Conservation (phyloP, 768 basidiomycete genomes). For the Pleurotus djamor region DNA sequence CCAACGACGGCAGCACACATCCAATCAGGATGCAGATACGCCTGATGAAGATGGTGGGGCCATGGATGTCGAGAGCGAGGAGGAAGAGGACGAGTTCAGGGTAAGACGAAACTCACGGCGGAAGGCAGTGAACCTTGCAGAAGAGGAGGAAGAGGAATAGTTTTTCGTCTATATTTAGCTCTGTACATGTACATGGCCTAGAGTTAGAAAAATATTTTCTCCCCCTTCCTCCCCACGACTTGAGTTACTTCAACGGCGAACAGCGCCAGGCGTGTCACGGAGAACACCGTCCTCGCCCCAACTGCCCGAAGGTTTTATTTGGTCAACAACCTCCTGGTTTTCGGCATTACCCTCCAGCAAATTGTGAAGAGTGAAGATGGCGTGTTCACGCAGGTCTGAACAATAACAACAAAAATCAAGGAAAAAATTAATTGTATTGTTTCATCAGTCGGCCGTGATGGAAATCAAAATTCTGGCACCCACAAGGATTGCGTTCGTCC, state of each 20-base stretch:
- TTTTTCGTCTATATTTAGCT: constrained; percentile 8
- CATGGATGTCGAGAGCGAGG: constrained; percentile 78
- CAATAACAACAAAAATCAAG: no score
- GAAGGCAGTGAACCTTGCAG: constrained; percentile 55
- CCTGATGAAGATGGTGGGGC: constrained; percentile 37
- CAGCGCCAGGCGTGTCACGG: constrained; percentile 30
- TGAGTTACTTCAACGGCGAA: constrained; percentile 20
- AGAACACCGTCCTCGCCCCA: constrained; percentile 60
- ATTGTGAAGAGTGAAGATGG: constrained; percentile 81
- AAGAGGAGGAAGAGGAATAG: constrained; percentile 53
- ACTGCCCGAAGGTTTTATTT: constrained; percentile 60
- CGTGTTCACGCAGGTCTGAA: constrained; percentile 88
- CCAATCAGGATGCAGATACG: constrained; percentile 24
- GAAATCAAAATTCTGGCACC: constrained; percentile 29
- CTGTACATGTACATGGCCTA: constrained; percentile 3
- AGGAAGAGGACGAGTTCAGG: constrained; percentile 68
- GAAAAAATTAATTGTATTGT: not conserved
- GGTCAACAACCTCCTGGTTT: constrained; percentile 79
- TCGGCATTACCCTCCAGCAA: constrained; percentile 72
- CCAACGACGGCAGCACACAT: constrained; percentile 36
- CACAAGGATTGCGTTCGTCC: constrained; percentile 92
- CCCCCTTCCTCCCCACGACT: not conserved
- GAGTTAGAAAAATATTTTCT: constrained; percentile 8
- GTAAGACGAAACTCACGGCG: constrained; percentile 61
- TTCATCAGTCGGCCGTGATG: constrained; percentile 9